A percentile compares a stretch with the other conserved stretches of the same genome.
phyloP scores from a whole-genome alignment of 2,329 filamentous ascomycete genomes.

The Aspergillus viridinutans region DNA sequence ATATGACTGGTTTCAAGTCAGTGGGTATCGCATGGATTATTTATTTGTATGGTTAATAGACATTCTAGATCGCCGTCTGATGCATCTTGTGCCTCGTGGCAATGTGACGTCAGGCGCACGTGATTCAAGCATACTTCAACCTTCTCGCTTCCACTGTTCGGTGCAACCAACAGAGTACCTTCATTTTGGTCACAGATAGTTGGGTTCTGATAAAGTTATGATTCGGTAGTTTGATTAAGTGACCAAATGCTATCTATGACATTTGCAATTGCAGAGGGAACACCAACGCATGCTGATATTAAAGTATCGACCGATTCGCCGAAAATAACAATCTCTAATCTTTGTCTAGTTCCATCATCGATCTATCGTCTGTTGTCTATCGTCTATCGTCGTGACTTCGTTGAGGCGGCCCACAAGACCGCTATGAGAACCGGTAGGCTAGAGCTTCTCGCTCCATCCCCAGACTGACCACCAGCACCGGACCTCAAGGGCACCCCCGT shows the following conservation, averaged over 20 bases:
- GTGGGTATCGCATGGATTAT: neutral
- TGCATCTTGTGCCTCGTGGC: neutral
- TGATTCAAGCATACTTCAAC: neutral
- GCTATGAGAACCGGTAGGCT: neutral
- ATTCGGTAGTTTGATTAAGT: neutral
- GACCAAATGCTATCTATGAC: neutral
- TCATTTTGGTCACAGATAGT: neutral
- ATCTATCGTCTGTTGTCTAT: conserved; percentile 21
- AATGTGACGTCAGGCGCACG: neutral
- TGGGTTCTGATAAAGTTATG: neutral
- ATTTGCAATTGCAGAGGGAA: neutral
- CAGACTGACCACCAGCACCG: conserved; percentile 48
- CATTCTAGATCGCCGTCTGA: neutral
- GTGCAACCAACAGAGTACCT: neutral
- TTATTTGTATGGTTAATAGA: neutral
- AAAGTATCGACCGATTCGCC: neutral
- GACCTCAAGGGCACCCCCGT: conserved; percentile 40
- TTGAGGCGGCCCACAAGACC: conserved; percentile 7
- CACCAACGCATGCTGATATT: neutral
- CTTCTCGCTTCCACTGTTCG: neutral
- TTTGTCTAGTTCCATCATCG: conserved; percentile 6
- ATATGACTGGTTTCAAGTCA: neutral
- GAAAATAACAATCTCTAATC: neutral
- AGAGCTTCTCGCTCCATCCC: conserved; percentile 39
- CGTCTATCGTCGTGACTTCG: conserved; percentile 28